phyloP scores from a whole-genome alignment of 352 stramenopile genomes.

The Phytophthora hibernalis region DNA sequence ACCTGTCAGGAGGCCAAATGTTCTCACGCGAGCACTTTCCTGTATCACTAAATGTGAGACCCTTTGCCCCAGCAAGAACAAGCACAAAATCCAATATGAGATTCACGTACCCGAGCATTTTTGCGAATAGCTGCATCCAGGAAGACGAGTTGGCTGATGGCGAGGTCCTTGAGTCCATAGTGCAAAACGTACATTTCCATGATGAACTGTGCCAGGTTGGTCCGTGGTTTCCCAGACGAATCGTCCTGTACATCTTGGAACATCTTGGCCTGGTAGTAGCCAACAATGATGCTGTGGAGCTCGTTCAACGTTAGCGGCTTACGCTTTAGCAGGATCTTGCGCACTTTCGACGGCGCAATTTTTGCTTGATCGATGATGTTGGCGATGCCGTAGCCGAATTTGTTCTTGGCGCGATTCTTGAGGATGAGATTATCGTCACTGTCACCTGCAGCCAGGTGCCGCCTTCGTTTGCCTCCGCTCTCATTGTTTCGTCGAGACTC shows the following conservation, averaged over 20 bases:
- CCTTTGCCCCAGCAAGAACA: background rate
- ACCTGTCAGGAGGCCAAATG: conserved; percentile 73
- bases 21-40: conserved; percentile 73
- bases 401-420: conserved; percentile 68
- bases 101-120: conserved; percentile 47
- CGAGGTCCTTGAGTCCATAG: conserved; percentile 81
- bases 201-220: conserved; percentile 79
- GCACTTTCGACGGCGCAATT: conserved; percentile 73
- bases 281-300: conserved; percentile 75
- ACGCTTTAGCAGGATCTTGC: conserved; percentile 77
- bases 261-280: conserved; percentile 86
- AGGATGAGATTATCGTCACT: conserved; percentile 61
- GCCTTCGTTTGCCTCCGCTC: conserved; percentile 30
- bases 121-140: conserved; percentile 79
- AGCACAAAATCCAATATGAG: background rate
- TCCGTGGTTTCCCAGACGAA: conserved; percentile 53
- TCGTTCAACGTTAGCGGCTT: conserved; percentile 78
- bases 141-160: conserved; percentile 83
- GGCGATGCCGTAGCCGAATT: conserved; percentile 75
- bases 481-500: conserved; percentile 18
- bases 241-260: conserved; percentile 82
- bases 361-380: conserved; percentile 80
- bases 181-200: conserved; percentile 88
- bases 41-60: conserved; percentile 21
- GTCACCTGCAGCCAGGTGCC: conserved; percentile 30